Base-by-base conservation (phyloP, 2,329 filamentous ascomycete species). In the Fusarium aywerte region DNA sequence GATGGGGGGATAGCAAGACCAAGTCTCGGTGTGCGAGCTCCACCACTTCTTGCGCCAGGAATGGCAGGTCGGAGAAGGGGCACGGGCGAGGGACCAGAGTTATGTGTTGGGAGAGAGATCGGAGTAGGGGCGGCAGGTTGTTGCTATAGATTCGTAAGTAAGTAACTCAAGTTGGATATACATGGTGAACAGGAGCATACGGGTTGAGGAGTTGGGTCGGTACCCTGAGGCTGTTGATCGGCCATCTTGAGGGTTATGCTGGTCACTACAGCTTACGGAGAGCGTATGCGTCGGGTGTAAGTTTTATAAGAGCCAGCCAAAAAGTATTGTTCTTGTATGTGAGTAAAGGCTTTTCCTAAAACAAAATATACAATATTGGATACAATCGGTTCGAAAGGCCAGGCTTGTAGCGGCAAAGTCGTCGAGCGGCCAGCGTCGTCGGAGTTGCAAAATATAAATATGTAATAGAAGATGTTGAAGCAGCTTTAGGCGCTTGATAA, bases 1-100 rank as follows among this genome's bases (percentile, higher is more conserved):
- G 93, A 97, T 1, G 92, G 89, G 35, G 95, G 95, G 59, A 98
- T 98, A 43, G 94, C 92, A 57, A 98, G 87, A 42, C 93, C 95
- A 59, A 98, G 86, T 73, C 91, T 89, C 27, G 93, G 93, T 52
- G 90, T 84, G 67, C 91, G 85, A 61, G 85, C 82, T 60, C 87
- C 89, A 70, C 83, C 84, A 66, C 84, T 84, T 71, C 89, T 85
- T 68, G 83, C 84, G 67, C 92, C 92, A 36, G 91, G 91, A 57
- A 96, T 89, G 64, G 93, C 92, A 54, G 93, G 92, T 63, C 93
- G 90, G 57, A 97, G 89, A 59, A 96, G 87, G 62, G 92, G 92
- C 52, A 90, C 92, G 51, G 91, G 89, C 47, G 91, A 89, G 58
- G 74, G 85, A 80, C 52, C 79, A 31, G 78, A 58, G 72, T 79